phyloP scores from a whole-genome alignment of 164 flowering plant genomes.

The Taxillus chinensis region DNA sequence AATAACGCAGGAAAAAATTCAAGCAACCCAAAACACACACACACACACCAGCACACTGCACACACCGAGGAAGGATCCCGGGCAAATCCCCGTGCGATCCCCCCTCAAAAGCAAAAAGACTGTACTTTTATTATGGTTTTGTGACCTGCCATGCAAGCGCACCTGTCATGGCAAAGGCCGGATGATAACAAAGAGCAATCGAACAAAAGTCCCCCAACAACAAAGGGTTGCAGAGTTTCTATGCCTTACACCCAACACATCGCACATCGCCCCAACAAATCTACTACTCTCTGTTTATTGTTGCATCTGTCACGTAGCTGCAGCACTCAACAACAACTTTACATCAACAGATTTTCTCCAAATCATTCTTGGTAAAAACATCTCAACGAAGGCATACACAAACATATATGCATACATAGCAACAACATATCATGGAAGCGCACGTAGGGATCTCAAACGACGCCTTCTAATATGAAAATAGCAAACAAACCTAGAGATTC shows the following conservation, averaged over 20 bases:
- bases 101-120: slow-evolving; percentile 11
- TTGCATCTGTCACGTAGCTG: too few relatives aligned
- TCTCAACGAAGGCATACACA: too few relatives aligned
- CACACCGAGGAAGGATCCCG: slow-evolving; percentile 30
- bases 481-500: too few relatives aligned
- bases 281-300: too few relatives aligned
- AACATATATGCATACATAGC: too few relatives aligned
- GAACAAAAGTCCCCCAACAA: neutral
- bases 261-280: too few relatives aligned
- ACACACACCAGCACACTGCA: slow-evolving; percentile 4
- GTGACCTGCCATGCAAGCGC: slow-evolving; percentile 92
- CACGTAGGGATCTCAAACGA: too few relatives aligned
- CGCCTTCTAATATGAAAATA: too few relatives aligned
- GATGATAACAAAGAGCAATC: neutral
- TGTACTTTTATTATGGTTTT: neutral
- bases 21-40: slow-evolving; percentile 1
- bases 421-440: too few relatives aligned
- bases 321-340: too few relatives aligned
- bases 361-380: too few relatives aligned
- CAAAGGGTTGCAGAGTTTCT: neutral
- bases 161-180: slow-evolving; percentile 46
- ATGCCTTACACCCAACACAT: neutral
- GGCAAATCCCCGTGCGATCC: slow-evolving; percentile 29
- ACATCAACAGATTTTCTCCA: too few relatives aligned
- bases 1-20: neutral